Conservation (phyloP, 768 basidiomycete genomes). For the Holtermannia corniformis region DNA sequence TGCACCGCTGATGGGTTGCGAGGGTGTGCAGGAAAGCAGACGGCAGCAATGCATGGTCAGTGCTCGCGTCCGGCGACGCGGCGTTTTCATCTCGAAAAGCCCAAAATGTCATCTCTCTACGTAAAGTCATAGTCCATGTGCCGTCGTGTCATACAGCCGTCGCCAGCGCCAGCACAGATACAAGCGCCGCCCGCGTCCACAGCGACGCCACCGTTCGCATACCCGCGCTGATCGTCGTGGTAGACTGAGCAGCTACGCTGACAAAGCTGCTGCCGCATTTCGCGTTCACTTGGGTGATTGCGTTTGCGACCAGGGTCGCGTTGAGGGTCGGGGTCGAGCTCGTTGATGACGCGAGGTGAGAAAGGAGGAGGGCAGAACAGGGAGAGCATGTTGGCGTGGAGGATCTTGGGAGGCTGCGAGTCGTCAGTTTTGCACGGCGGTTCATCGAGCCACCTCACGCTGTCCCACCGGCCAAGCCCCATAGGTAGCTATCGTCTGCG, state of each 20-base stretch:
- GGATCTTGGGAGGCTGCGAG: constrained; percentile 18
- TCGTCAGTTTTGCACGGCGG: background rate
- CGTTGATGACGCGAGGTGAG: constrained; percentile 13
- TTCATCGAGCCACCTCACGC: constrained; percentile 15
- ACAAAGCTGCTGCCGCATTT: constrained; percentile 14
- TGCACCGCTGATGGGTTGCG: too few species aligned
- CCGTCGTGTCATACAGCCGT: too few species aligned
- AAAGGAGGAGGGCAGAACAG: constrained; percentile 22
- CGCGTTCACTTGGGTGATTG: constrained; percentile 20
- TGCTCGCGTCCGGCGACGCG: too few species aligned
- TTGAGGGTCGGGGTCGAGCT: constrained; percentile 21
- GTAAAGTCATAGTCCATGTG: too few species aligned
- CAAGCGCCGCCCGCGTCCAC: too few species aligned
- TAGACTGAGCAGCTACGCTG: background rate
- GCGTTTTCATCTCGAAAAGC: too few species aligned
- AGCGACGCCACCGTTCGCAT: background rate
- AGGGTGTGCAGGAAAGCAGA: too few species aligned
- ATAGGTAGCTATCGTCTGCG: constrained; percentile 16
- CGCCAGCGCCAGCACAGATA: background rate
- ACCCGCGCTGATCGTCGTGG: background rate
- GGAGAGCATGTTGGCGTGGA: constrained; percentile 28
- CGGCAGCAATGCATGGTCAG: too few species aligned
- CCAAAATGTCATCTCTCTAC: too few species aligned
- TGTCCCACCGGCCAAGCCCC: constrained; percentile 24
- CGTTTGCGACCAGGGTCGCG: constrained; percentile 16